Conservation (phyloP, 2,329 filamentous ascomycete species). For the Dactylellina leptospora region DNA sequence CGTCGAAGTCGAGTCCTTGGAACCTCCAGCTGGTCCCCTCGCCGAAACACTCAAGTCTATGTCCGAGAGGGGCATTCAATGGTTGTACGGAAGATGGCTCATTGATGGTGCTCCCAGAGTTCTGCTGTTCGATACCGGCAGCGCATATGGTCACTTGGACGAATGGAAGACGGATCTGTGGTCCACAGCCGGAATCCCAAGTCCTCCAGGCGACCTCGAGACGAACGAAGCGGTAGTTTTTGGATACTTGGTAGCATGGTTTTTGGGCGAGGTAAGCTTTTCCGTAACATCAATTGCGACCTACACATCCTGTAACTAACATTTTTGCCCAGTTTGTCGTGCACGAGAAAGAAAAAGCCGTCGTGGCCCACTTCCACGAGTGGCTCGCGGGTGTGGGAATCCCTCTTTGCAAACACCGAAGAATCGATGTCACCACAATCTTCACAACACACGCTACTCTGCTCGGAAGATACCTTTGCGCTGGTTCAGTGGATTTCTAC, state of each 20-base stretch:
- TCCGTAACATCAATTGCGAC: slow-evolving; percentile 20
- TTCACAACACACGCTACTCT: slow-evolving; percentile 98
- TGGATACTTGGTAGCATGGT: slow-evolving; percentile 97
- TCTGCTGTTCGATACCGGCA: slow-evolving; percentile 92
- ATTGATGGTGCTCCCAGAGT: slow-evolving; percentile 96
- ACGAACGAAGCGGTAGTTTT: slow-evolving; percentile 98
- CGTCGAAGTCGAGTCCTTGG: slow-evolving; percentile 95
- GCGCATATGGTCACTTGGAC: slow-evolving; percentile 86
- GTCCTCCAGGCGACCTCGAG: slow-evolving; percentile 87
- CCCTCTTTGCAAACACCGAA: slow-evolving; percentile 88
- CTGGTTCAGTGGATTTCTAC: slow-evolving; percentile 98
- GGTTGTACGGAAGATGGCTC: slow-evolving; percentile 94
- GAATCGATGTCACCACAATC: slow-evolving; percentile 96
- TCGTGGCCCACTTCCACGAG: slow-evolving; percentile 98
- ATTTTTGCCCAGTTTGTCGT: slow-evolving; percentile 95
- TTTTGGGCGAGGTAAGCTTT: slow-evolving; percentile 84
- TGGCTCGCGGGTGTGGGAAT: slow-evolving; percentile 95
- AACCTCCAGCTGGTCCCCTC: slow-evolving; percentile 81
- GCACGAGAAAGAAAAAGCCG: slow-evolving; percentile 88
- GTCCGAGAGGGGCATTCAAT: slow-evolving; percentile 87
- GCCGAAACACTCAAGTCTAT: slow-evolving; percentile 87
- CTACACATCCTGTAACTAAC: too few species aligned
- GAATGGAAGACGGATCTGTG: slow-evolving; percentile 98
- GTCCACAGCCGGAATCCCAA: slow-evolving; percentile 92
- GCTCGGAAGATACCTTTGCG: slow-evolving; percentile 93